Evolutionary conservation across 1,284 basidiomycete species (phyloP), one percentile per base, ranked within the genome.

Genomic region (Athelia sp.): DNA sequence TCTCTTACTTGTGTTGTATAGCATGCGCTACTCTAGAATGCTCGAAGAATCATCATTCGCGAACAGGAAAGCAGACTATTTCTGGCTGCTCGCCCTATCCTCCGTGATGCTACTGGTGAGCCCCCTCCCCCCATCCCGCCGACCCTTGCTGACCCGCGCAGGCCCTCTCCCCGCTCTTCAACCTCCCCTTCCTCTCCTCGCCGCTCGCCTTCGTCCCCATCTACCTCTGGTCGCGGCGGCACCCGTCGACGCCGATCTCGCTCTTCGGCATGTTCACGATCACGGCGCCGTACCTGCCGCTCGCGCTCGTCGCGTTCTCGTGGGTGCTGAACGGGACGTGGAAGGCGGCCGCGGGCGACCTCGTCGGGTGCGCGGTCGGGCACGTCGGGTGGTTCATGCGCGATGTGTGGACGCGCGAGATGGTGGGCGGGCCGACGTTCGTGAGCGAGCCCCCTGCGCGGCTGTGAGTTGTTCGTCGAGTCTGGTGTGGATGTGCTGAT

Each of bases 21-120:
- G 93, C 64, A 95, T 98, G 92, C 78, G 96, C 48, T 99, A 98
- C 64, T 93, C 92, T 49, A 81, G 93, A 46, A 90, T 98, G 83
- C 74, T 99, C 1, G 96, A 99, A 68, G 93, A 98, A 66, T 93
- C 93, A 23, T 93, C 93, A 1, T 99, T 96, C 66, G 86, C 90
- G 24, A 93, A 94, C 55, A 79, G 81, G 35, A 86, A 79, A 64
- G 94, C 95, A 31, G 94, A 97, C 64, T 99, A 96, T 67, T 87
- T 95, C 58, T 97, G 92, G 90, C 75, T 99, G 15, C 78, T 99
- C 11, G 72, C 90, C 43, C 77, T 90, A 46, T 93, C 90, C 15
- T 79, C 90, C 0, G 52, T 80, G 8, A 84, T 96, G 78, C 82
- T 97, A 40, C 80, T 96, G 38, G 92, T 93, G 60, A 56, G 82